Evolutionary conservation across 371 early-diverging fungal species (phyloP).

Genomic region (Smittium mucronatum): DNA sequence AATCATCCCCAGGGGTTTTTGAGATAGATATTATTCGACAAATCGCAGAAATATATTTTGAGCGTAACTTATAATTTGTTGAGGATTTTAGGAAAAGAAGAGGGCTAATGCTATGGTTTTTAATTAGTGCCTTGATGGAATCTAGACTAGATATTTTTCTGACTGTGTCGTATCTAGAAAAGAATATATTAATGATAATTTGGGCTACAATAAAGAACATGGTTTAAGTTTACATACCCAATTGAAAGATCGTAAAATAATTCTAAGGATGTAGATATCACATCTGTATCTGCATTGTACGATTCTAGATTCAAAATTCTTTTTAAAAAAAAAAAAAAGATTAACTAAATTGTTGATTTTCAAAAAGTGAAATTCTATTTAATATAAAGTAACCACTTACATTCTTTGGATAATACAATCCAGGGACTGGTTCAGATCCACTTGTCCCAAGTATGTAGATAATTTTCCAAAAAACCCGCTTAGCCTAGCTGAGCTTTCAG

Average conservation of each 20-base stretch:
- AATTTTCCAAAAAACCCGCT: conserved; percentile 46
- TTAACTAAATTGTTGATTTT: background rate
- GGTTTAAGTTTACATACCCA: conserved; percentile 39
- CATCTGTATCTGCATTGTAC: conserved; percentile 35
- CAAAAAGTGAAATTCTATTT: conserved; percentile 18
- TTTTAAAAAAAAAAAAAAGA: background rate
- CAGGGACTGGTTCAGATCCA: conserved; percentile 43
- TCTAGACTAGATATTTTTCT: conserved; percentile 60
- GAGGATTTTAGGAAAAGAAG: conserved; percentile 54
- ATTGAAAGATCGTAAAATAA: conserved; percentile 64
- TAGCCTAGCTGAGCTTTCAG: conserved; percentile 39
- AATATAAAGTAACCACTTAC: conserved; percentile 28
- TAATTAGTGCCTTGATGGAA: conserved; percentile 46
- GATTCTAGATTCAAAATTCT: conserved; percentile 35
- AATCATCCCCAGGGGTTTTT: conserved; percentile 41
- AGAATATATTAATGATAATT: background rate
- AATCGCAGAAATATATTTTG: conserved; percentile 62
- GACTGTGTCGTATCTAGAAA: conserved; percentile 34
- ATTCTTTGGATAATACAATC: conserved; percentile 56
- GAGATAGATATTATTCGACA: conserved; percentile 60
- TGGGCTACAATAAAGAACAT: background rate
- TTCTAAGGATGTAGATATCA: conserved; percentile 43
- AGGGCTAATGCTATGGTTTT: conserved; percentile 50
- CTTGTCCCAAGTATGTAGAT: conserved; percentile 39
- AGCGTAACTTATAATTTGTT: conserved; percentile 40